Base-by-base conservation (phyloP, 257 asterid species). In the Plectranthus barbatus region DNA sequence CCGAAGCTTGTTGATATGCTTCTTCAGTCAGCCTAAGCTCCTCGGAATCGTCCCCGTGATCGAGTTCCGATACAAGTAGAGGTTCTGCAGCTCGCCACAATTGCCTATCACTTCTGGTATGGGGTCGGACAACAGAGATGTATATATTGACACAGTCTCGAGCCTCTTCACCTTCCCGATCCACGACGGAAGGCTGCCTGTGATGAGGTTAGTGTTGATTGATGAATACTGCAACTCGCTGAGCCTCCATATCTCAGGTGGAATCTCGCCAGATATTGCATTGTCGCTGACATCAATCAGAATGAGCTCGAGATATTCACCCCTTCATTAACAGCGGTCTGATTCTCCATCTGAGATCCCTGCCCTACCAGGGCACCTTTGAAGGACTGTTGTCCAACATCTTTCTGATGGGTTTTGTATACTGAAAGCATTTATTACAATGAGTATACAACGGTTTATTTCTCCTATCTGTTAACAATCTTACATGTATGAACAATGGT, bases 41-140 rank as follows among this genome's bases (percentile, higher is more conserved):
- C 33, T 54, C 0, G 99, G 96, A 48, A 90, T 82, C 0, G 97
- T 62, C 45, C 96, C 95, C 0, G 95, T 76, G 67, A 93, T 79
- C 4, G 95, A 82, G 41, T 93, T 90, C 84, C 87, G 92, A 48
- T 87, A 87, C 77, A 93, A 34, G 64, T 85, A 93, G 53, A 93
- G 51, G 36, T 87, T 90, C 84, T 86, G 88, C 62, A 92, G 69
- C 61, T 83, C 90, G 13, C 64, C 75, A 76, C 99, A 92, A 41
- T 85, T 78, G 4, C 95, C 91, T 36, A 92, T 85, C 84, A 85
- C 96, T 18, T 85, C 96, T 0, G 99, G 99, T 50, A 92, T 79
- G 5, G 97, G 80, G 13, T 97, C 96, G 11, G 95, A 85, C 23
- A 92, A 72, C 5, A 75, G 62, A 18, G 95, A 75, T 1, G 97